Conservation (phyloP, 805 yeast species). For the Metschnikowia continentalis region DNA sequence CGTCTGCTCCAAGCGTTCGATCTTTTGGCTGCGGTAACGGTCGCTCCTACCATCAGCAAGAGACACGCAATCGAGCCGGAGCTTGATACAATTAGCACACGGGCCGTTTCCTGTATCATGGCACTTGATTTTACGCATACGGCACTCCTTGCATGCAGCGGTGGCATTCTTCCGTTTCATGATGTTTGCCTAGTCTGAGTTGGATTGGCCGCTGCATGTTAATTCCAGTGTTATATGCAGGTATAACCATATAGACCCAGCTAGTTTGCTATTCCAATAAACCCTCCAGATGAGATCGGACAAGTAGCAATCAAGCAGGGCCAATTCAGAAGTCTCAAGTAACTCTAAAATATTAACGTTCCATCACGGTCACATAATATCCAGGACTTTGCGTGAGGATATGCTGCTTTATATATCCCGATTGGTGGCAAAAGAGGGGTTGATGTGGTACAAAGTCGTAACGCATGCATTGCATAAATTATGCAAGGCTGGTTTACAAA, state of each 20-base stretch:
- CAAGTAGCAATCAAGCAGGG: no score
- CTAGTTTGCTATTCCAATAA: no score
- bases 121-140: conserved; percentile 9
- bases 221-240: neutral
- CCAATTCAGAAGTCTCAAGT: no score
- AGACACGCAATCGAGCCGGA: conserved; percentile 6
- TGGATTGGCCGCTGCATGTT: conserved; percentile 1
- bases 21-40: conserved; percentile 7
- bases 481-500: neutral
- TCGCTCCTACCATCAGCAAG: conserved; percentile 10
- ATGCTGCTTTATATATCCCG: neutral
- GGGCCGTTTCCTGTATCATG: neutral
- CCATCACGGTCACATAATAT: neutral
- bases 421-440: neutral
- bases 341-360: neutral
- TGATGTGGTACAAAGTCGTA: neutral
- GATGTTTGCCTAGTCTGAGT: neutral
- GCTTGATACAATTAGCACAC: conserved; percentile 9
- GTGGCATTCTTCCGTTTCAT: conserved; percentile 7
- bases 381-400: neutral
- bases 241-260: neutral
- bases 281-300: no score
- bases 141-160: conserved; percentile 12
- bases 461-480: neutral
- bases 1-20: conserved; percentile 5